Conservation (phyloP, 176 grass and related monocot genomes). For the Zizania latifolia region DNA sequence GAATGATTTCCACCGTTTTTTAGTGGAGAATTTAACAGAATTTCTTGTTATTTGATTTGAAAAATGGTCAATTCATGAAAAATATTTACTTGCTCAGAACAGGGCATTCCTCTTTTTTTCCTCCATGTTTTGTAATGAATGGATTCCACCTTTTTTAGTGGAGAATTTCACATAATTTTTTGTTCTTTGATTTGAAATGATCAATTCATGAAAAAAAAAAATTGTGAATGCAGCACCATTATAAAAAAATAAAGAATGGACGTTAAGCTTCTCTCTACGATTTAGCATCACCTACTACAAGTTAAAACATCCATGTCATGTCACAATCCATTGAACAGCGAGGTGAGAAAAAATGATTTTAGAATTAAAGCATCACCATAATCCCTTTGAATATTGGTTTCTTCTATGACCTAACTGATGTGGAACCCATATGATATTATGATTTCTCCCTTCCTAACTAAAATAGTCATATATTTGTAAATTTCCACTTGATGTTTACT, state of each 20-base stretch:
- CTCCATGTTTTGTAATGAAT: too few relatives aligned
- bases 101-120: too few relatives aligned
- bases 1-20: too few relatives aligned
- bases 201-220: too few relatives aligned
- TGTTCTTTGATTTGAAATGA: too few relatives aligned
- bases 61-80: too few relatives aligned
- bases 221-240: not conserved
- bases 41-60: too few relatives aligned
- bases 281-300: slow-evolving; percentile 29
- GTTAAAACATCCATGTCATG: slow-evolving; percentile 41
- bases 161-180: too few relatives aligned
- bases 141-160: not conserved
- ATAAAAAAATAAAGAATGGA: not conserved
- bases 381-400: not conserved
- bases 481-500: slow-evolving; percentile 12
- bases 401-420: not conserved
- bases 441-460: not conserved
- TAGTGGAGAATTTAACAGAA: too few relatives aligned
- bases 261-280: slow-evolving; percentile 1
- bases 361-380: not conserved
- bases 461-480: not conserved
- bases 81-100: too few relatives aligned
- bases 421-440: slow-evolving; percentile 15
- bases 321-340: slow-evolving; percentile 10
- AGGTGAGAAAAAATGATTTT: not conserved